Base-by-base conservation (phyloP, 176 grass and related monocot genomes). In the Canna indica region DNA sequence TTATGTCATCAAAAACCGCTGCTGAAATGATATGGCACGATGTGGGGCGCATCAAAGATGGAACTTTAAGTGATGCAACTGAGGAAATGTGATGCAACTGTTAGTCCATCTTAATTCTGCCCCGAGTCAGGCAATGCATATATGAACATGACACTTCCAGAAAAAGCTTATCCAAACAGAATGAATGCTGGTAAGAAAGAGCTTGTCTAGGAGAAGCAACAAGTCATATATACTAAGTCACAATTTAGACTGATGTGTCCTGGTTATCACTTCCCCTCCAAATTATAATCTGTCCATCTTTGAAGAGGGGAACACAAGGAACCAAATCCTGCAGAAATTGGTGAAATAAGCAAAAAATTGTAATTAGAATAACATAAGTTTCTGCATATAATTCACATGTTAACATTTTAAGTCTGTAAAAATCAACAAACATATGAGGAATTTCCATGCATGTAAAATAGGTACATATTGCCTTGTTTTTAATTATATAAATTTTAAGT, bases 251-350 rank as follows among this genome's bases (percentile, higher is more conserved):
- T 4, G 59, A 68, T 25, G 20, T 26, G 24, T 42, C 22, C 34
- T 68, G 20, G n/a, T 10, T 68, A 0, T 26, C 12, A 25, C 85
- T 91, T 69, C 92, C 88, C 74, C 83, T 83, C 92, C 92, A 91
- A 48, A 91, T 48, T 62, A 96, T 76, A 76, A 96, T 96, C 70
- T 96, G 92, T 45, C 86, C 92, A 68, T 84, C 91, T 33, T 88
- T 79, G 66, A 96, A 96, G 39, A 79, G 88, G 29, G 83, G 47
- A 70, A 88, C 78, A 77, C 92, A 96, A 76, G 88, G 92, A 80
- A 96, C 92, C 80, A 91, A 69, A 14, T 91, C 88, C 92, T 91
- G 26, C 46, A 67, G 0, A 47, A 81, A 80, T 59, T 75, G 5
- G 59, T 17, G 47, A 33, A 44, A 61, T 18, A 41, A 48, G 16